Base-by-base conservation (phyloP, 2,329 filamentous ascomycete species). In the Orbilia blumenaviensis region DNA sequence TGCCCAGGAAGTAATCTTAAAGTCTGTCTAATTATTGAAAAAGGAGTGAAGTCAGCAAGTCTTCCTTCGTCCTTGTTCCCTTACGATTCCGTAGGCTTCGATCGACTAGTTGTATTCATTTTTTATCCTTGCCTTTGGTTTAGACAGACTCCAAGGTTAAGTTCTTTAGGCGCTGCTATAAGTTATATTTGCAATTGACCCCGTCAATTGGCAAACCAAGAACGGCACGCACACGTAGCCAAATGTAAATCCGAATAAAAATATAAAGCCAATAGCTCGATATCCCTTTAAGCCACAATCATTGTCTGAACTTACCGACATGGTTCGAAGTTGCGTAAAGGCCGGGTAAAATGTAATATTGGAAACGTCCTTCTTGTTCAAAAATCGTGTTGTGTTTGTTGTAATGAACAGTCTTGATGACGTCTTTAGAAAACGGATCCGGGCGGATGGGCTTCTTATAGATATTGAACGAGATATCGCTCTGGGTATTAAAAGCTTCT, bases 271-370 rank as follows among this genome's bases (percentile, higher is more conserved):
- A 14, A 68, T 32, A 2, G 44, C 63, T 14, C 63, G 21, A 10
- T 56, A 68, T 18, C 56, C n/a, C n/a, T n/a, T 38, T 29, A 64
- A 63, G 14, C 34, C 9, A 12, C 42, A 32, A n/a, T 3, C 25
- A 29, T 27, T 21, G 6, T 56, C 44, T 21, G 54, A 38, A 76
- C 72, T 76, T 76, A 76, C 72, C 72, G 72, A 63, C 72, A 76
- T 76, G 12, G 23, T 69, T 66, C 58, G 54, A 56, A 32, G 29
- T 38, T 56, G 41, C 14, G 42, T 21, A 50, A 14, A 25, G 10
- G 7, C 32, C 18, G 56, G 46, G 54, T 44, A n/a, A 18, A 54
- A 3, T 18, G 23, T 23, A 36, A 48, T 38, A 58, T 44, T 25
- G 12, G 32, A 21, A 4, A 14, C 16, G 29, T 9, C 4, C 3